Base-by-base conservation (phyloP, 441 rosid species). In the Corymbia citriodora region DNA sequence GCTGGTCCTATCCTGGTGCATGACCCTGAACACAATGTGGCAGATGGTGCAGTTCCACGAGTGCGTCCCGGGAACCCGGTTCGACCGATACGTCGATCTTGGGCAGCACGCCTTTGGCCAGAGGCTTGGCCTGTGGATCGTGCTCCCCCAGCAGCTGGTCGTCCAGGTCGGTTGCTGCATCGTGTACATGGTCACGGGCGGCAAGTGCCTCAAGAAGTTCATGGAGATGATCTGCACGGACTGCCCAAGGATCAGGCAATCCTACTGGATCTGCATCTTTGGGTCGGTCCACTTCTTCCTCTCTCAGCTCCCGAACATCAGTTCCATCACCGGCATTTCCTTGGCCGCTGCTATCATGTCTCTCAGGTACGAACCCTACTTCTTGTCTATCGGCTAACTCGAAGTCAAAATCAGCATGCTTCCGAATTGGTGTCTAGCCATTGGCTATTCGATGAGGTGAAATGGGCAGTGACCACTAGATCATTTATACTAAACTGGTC, bases 171-270 rank as follows among this genome's bases (percentile, higher is more conserved):
- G 99, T 7, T 97, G 98, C 90, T 90, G 94, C 91, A 94, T 97
- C 19, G 99, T 97, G 36, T 97, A 97, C 94, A 97, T 97, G 98
- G 99, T 98, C 55, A 98, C 99, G 0, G 99, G 99, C 31, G 99
- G 99, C 70, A 96, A 96, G 92, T 96, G 99, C 91, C 90, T 98
- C 17, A 97, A 96, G 93, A 93, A 97, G 93, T 98, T 98, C 93
- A 89, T 96, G 94, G 99, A 97, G 89, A 96, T 96, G 92, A 90
- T 96, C 14, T 98, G 99, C 89, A n/a, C 92, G 82, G 87, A 92
- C 90, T 96, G 99, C 93, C 96, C 95, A 5, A 95, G 93, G 8
- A 92, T 95, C 90, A 93, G 93, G 90, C 99, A 96, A 92, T 94
- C 99, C 9, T 98, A 97, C 91, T 98, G 99, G 99, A 98, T 98